phyloP scores from a whole-genome alignment of 352 stramenopile species.

The Globisporangium nunn region DNA sequence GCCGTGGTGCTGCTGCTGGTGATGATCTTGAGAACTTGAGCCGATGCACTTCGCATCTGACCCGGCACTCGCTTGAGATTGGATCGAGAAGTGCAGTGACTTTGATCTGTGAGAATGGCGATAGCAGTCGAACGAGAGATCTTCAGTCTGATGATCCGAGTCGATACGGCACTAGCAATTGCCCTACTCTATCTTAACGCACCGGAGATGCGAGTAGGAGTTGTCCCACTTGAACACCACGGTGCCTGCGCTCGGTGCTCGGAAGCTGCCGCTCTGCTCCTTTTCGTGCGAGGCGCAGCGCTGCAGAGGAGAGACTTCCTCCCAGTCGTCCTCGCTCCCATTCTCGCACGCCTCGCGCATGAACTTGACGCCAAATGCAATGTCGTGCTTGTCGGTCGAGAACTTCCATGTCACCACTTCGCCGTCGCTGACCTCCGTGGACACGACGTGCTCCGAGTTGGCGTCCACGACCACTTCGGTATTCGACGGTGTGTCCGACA shows the following conservation, averaged over 20 bases:
- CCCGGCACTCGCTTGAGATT: slow-evolving; percentile 6
- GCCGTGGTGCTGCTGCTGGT: slow-evolving; percentile 21
- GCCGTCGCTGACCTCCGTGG: slow-evolving; percentile 28
- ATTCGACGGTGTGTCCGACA: slow-evolving; percentile 10
- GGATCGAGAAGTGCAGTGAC: slow-evolving; percentile 29
- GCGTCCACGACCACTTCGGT: slow-evolving; percentile 33
- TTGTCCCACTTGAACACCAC: slow-evolving; percentile 63
- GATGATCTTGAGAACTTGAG: neutral
- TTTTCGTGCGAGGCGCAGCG: slow-evolving; percentile 24
- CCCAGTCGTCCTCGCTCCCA: slow-evolving; percentile 20
- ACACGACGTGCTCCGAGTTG: slow-evolving; percentile 38
- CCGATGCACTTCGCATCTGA: slow-evolving; percentile 17
- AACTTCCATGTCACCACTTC: slow-evolving; percentile 52
- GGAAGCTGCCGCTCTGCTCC: slow-evolving; percentile 33
- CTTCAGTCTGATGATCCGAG: neutral
- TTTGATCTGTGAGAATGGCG: slow-evolving; percentile 20
- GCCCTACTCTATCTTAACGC: neutral
- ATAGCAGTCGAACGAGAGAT: neutral
- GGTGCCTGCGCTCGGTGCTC: slow-evolving; percentile 23
- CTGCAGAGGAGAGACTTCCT: slow-evolving; percentile 28
- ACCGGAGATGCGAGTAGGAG: slow-evolving; percentile 49
- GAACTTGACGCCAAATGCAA: slow-evolving; percentile 47
- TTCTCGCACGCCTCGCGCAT: slow-evolving; percentile 24
- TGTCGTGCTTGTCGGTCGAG: slow-evolving; percentile 37
- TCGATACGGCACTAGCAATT: neutral